Base-by-base conservation (phyloP, 2,329 filamentous ascomycete species). In the Diaporthe helianthi region DNA sequence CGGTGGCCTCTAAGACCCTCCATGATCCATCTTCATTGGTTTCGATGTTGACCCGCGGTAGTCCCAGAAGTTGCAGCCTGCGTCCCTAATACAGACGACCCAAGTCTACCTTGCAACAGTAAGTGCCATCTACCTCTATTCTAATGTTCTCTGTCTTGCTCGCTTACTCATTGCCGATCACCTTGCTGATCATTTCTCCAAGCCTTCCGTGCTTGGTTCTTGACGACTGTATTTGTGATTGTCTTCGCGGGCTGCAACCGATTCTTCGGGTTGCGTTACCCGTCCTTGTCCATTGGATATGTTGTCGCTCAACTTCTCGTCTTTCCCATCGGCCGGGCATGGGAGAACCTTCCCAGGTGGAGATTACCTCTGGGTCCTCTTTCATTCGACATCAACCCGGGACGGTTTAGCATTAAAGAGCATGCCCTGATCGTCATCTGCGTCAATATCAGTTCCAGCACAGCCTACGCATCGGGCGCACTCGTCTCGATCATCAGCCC, bases 41-140 rank as follows among this genome's bases (percentile, higher is more conserved):
- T 8, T 19, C 17, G 41, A 46, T 46, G 19, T n/a, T 65, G 31
- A 71, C 22, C 15, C 41, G 2, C 6, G 17, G 61, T 15, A 79
- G 78, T 80, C 61, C 78, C 78, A 12, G 78, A 80, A 68, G 78
- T 80, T 36, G 78, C 78, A 15, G 76, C 78, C 41, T 79, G 78
- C 73, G 78, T 79, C 1, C 72, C 75, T 1, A 79, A 79, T 51
- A 79, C 76, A 22, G 77, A 79, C 70, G 76, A 78, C 46, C 75
- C 78, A 9, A 77, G 51, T 8, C 73, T 76, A 15, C 72, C 74
- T 2, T 79, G 78, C 72, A 79, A 74, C 47, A 79, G 77, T 79
- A 33, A 71, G 72, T 69, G 36, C 6, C 29, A 4, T 26, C 52
- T 24, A n/a, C 1, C 1, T 29, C 55, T n/a, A n/a, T n/a, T n/a